Evolutionary conservation across 192 early-diverging fungal species (phyloP).

Genomic region (Coemansia sp.): DNA sequence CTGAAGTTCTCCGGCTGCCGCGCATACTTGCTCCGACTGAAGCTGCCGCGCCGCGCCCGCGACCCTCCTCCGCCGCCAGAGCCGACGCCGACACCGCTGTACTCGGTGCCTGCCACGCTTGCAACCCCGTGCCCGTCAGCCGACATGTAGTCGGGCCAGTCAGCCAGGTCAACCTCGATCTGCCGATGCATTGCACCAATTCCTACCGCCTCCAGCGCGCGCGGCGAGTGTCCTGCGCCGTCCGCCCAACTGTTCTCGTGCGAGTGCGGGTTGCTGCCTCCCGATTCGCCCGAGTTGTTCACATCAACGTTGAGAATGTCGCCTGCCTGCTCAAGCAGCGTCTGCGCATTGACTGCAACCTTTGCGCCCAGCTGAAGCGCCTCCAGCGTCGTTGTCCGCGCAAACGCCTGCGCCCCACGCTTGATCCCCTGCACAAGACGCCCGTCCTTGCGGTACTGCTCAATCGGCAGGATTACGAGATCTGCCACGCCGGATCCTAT

Average conservation of each 20-base stretch:
- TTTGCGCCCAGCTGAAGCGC: conserved; percentile 85
- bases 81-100: conserved; percentile 8
- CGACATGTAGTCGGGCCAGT: conserved; percentile 53
- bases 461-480: conserved; percentile 86
- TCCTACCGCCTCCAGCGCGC: not conserved
- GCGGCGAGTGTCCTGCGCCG: conserved; percentile 8
- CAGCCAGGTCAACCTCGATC: conserved; percentile 41
- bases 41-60: conserved; percentile 29
- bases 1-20: conserved; percentile 81
- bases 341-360: conserved; percentile 87
- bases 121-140: conserved; percentile 21
- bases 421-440: conserved; percentile 84
- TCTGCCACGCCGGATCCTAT: conserved; percentile 89
- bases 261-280: conserved; percentile 37
- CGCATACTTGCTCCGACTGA: conserved; percentile 74
- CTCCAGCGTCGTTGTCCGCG: conserved; percentile 85
- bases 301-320: conserved; percentile 65
- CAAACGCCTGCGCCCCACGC: conserved; percentile 87
- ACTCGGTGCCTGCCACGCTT: conserved; percentile 12
- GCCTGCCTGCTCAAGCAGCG: conserved; percentile 86
- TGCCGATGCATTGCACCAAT: not conserved
- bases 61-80: conserved; percentile 1
- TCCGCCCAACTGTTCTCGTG: conserved; percentile 25
- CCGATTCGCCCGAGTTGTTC: conserved; percentile 24
- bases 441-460: conserved; percentile 93